These are phyloP conservation scores for Nyssa sinensis DNA, from an alignment of 148 eudicot species.

Conservation along the genomic window DNA sequence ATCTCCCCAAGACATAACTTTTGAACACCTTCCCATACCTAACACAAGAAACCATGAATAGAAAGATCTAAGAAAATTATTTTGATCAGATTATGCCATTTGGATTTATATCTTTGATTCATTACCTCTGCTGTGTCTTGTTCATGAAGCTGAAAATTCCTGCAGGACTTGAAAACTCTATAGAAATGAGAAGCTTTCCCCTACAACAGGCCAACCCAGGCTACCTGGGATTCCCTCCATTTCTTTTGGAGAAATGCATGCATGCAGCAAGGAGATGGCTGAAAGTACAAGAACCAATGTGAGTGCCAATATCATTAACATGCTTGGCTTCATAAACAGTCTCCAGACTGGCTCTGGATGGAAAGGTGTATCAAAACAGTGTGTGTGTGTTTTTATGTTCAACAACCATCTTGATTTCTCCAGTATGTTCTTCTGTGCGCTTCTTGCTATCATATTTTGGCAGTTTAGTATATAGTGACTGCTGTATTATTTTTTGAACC, in stretches of 20 bases:
- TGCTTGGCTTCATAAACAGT: slow-evolving; percentile 11
- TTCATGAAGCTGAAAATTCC: slow-evolving; percentile 47
- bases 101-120: neutral
- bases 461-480: too few species aligned
- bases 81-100: neutral
- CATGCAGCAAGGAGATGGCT: slow-evolving; percentile 15
- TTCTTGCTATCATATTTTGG: too few species aligned
- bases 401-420: too few species aligned
- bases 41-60: slow-evolving; percentile 3
- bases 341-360: neutral
- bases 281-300: slow-evolving; percentile 9
- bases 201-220: slow-evolving; percentile 50
- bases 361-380: neutral
- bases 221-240: slow-evolving; percentile 45
- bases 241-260: slow-evolving; percentile 30
- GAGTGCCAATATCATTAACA: slow-evolving; percentile 8
- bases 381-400: neutral
- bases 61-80: neutral
- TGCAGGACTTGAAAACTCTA: slow-evolving; percentile 35
- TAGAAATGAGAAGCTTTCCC: slow-evolving; percentile 39
- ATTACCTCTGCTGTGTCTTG: slow-evolving; percentile 39
- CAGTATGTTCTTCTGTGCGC: too few species aligned
- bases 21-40: slow-evolving; percentile 55
- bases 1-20: slow-evolving; percentile 38
- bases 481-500: too few species aligned